Base-by-base conservation (phyloP, 2,329 filamentous ascomycete species). In the Ramularia collo-cygni region DNA sequence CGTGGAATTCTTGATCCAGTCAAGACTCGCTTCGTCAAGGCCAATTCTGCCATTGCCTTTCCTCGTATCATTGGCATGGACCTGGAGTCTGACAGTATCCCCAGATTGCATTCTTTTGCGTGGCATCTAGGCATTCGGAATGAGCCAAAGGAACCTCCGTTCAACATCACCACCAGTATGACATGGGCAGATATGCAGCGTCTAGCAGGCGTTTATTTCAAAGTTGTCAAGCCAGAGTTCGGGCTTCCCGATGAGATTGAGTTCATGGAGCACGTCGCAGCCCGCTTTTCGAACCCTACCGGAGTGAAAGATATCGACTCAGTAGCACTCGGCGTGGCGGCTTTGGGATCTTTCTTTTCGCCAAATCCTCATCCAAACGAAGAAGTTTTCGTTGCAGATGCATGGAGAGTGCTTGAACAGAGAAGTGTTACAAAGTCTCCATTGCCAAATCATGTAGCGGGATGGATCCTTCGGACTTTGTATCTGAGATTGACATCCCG, bases 321-420 rank as follows among this genome's bases (percentile, higher is more conserved):
- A 2, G 64, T 78, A 0, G 45, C 76, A 1, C 69, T 69, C 17
- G 74, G 74, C 3, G 65, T 79, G n/a, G 74, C 74, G 5, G 73
- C 73, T 2, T 58, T 79, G 1, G 75, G 72, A 0, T 70, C 64
- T 19, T 58, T 76, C 3, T 78, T 76, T 53, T 76, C 68, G 16
- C 56, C 58, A 14, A 61, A 66, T 14, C 62, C 68, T 0, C 55
- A 64, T 6, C 40, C 56, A 0, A 56, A 61, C 0, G 75, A 78
- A 44, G 53, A 64, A 2, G 63, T 69, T 6, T 53, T 77, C 17
- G 61, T 71, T 7, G 64, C 71, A 34, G 62, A 64, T 1, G 72
- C 73, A 2, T 59, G 64, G 3, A 50, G 56, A 3, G 56, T 72
- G 4, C 63, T 77, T 1, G 48, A 49, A 16, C 46, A 53, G 38